Evolutionary conservation across 768 basidiomycete species (phyloP).

Genomic region (Coprinopsis sp.): DNA sequence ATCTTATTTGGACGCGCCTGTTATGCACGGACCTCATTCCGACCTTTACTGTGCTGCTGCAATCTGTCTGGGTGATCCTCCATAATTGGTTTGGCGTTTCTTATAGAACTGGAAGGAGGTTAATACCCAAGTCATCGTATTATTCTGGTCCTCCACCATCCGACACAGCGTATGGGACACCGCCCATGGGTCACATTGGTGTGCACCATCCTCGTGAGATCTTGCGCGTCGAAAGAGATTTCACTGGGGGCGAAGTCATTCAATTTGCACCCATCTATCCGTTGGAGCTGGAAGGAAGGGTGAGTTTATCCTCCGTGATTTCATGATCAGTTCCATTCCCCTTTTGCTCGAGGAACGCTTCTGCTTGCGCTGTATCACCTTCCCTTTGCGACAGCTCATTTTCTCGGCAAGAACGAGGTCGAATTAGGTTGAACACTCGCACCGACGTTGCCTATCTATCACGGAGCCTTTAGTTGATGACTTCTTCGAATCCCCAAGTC

Average conservation of each 20-base stretch:
- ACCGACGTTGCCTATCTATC: too few relatives aligned
- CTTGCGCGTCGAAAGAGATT: conserved; percentile 89
- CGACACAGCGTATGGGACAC: conserved; percentile 77
- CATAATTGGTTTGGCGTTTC: conserved; percentile 7
- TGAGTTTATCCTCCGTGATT: conserved; percentile 34
- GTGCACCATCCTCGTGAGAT: conserved; percentile 90
- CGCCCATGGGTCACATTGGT: conserved; percentile 81
- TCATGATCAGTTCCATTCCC: background rate
- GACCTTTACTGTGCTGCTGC: background rate
- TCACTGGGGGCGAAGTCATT: conserved; percentile 80
- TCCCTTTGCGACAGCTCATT: too few relatives aligned
- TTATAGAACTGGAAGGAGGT: conserved; percentile 34
- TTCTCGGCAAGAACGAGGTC: too few relatives aligned
- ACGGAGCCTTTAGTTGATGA: too few relatives aligned
- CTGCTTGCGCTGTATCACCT: background rate
- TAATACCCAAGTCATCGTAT: conserved; percentile 77
- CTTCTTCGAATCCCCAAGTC: too few relatives aligned
- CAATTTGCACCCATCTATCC: conserved; percentile 91
- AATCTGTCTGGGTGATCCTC: conserved; percentile 7
- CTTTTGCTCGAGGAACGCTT: too few relatives aligned
- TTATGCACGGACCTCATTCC: background rate
- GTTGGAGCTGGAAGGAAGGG: conserved; percentile 88
- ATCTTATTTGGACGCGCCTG: too few relatives aligned
- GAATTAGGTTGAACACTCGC: too few relatives aligned
- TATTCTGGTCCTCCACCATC: conserved; percentile 76